phyloP scores from a whole-genome alignment of 768 basidiomycete genomes.

The Glaciozyma antarctica region DNA sequence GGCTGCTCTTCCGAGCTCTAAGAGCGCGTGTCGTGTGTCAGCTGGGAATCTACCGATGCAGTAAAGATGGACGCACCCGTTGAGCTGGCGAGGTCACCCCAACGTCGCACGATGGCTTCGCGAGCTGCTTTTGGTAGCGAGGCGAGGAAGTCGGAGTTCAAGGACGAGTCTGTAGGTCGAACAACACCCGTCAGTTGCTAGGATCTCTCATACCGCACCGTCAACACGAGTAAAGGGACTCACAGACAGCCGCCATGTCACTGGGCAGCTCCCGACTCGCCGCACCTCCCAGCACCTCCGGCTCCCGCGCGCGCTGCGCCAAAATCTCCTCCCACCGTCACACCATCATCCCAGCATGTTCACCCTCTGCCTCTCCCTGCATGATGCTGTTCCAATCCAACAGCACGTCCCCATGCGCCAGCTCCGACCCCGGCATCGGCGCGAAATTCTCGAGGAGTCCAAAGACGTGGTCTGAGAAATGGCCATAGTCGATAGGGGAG shows the following conservation, averaged over 20 bases:
- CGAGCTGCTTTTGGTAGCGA: constrained; percentile 21
- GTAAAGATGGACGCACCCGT: not conserved
- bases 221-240: not conserved
- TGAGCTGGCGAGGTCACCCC: constrained; percentile 8
- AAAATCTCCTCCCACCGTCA: not conserved
- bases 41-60: not conserved
- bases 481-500: not conserved
- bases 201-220: not conserved
- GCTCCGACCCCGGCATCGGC: not conserved
- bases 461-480: not conserved
- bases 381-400: not conserved
- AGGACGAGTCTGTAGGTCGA: not conserved
- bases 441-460: not conserved
- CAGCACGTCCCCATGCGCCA: not conserved
- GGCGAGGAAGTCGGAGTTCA: constrained; percentile 22
- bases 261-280: not conserved
- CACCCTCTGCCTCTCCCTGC: not conserved
- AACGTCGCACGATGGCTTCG: constrained; percentile 8
- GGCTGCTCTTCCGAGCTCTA: constrained; percentile 12
- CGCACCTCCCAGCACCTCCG: not conserved
- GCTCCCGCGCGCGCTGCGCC: not conserved
- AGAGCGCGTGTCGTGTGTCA: not conserved
- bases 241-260: not conserved
- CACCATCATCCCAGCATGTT: too few relatives aligned
- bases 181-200: not conserved